Evolutionary conservation across 768 basidiomycete species (phyloP).

Genomic region (Arthromyces matolae): DNA sequence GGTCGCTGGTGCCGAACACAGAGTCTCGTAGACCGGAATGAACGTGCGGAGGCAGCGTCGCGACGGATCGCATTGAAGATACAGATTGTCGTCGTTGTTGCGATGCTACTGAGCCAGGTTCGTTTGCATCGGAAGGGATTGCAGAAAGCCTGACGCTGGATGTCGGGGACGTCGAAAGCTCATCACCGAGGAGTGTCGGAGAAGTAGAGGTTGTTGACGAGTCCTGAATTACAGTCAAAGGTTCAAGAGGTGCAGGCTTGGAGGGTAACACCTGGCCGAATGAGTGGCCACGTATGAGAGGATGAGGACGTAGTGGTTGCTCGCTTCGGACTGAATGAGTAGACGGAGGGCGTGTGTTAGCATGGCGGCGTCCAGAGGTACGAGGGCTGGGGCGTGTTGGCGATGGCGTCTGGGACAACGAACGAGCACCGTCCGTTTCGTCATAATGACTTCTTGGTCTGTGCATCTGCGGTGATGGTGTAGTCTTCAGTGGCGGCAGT

Average conservation of each 20-base stretch:
- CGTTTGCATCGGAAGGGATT: slow-evolving; percentile 23
- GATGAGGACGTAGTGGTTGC: slow-evolving; percentile 61
- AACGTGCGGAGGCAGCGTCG: slow-evolving; percentile 55
- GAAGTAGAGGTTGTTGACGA: slow-evolving; percentile 41
- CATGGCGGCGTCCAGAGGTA: slow-evolving; percentile 34
- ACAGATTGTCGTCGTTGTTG: slow-evolving; percentile 39
- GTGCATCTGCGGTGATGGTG: slow-evolving; percentile 6
- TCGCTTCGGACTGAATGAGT: slow-evolving; percentile 46
- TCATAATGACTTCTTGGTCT: slow-evolving; percentile 8
- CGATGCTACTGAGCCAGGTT: slow-evolving; percentile 27
- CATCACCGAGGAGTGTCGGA: slow-evolving; percentile 16
- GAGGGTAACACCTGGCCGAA: slow-evolving; percentile 47
- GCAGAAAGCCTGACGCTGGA: slow-evolving; percentile 27
- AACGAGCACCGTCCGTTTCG: not conserved
- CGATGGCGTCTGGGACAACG: slow-evolving; percentile 14
- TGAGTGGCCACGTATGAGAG: slow-evolving; percentile 72
- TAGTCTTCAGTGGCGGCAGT: slow-evolving; percentile 15
- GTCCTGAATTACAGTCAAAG: slow-evolving; percentile 58
- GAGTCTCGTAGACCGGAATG: slow-evolving; percentile 32
- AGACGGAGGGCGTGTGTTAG: slow-evolving; percentile 58
- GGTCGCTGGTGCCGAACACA: slow-evolving; percentile 31
- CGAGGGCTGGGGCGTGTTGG: slow-evolving; percentile 26
- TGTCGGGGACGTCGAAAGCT: slow-evolving; percentile 30
- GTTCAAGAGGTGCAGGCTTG: slow-evolving; percentile 52
- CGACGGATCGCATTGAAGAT: slow-evolving; percentile 56